These are phyloP conservation scores for Eucalyptus lansdowneana DNA, from an alignment of 345 rosid species.

Conservation along the genomic window DNA sequence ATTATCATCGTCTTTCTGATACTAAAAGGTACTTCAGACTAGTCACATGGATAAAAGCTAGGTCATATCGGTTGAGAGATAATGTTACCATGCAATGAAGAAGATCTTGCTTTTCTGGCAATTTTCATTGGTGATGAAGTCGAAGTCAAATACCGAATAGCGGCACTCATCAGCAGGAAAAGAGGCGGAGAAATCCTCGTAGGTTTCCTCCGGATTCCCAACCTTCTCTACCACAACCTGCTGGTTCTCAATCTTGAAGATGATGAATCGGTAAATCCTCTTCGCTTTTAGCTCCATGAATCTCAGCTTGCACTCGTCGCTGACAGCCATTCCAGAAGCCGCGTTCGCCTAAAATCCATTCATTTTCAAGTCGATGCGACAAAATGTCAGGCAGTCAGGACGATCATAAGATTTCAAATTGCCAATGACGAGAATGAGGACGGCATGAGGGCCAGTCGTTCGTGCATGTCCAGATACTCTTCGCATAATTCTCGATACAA, in stretches of 20 bases:
- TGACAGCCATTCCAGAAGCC: conserved; percentile 93
- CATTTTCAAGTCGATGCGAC: neutral
- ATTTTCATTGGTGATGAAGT: conserved; percentile 71
- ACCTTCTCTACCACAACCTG: conserved; percentile 79
- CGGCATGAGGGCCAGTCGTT: neutral
- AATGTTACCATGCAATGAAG: conserved; percentile 83
- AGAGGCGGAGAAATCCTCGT: conserved; percentile 60
- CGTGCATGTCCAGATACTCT: neutral
- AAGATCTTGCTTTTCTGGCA: conserved; percentile 98
- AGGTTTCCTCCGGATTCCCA: conserved; percentile 57
- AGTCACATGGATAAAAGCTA: neutral
- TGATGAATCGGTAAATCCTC: conserved; percentile 73
- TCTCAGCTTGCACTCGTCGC: conserved; percentile 81
- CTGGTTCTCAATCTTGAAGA: conserved; percentile 76
- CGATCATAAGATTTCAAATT: neutral
- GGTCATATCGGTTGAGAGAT: neutral
- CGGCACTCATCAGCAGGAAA: conserved; percentile 90
- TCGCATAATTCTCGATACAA: neutral
- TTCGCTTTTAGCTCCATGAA: conserved; percentile 79
- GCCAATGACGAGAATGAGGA: neutral
- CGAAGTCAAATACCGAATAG: conserved; percentile 84
- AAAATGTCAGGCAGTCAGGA: neutral
- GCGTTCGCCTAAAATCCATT: conserved; percentile 52
- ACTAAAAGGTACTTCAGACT: neutral
- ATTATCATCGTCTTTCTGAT: neutral